These are phyloP conservation scores for Thuidium tamariscinum DNA, from an alignment of 225 moss, liverwort and hornwort species.

Conservation along the genomic window DNA sequence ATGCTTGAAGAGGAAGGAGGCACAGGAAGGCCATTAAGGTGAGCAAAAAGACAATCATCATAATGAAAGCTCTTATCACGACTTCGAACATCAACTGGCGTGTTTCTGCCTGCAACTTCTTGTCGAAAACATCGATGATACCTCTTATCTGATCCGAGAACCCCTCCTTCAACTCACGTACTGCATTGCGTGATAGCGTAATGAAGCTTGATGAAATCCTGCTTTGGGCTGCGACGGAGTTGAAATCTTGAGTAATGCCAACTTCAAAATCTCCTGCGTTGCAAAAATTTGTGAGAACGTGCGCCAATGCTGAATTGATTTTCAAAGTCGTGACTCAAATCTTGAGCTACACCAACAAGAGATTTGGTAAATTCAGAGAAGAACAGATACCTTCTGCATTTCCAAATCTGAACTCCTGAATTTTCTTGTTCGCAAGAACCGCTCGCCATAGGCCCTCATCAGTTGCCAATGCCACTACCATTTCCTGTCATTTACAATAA, in stretches of 20 bases:
- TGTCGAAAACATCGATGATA: conserved; percentile 32
- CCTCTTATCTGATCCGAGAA: conserved; percentile 32
- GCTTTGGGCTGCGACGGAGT: background rate
- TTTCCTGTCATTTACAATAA: conserved; percentile 24
- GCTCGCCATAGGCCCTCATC: conserved; percentile 79
- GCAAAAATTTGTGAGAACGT: background rate
- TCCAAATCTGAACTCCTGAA: conserved; percentile 65
- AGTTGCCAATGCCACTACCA: conserved; percentile 74
- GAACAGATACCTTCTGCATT: conserved; percentile 21
- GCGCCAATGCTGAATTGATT: background rate
- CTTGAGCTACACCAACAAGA: background rate
- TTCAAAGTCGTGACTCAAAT: background rate
- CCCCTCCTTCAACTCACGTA: conserved; percentile 32
- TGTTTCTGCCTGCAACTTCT: conserved; percentile 37
- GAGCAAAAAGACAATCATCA: conserved; percentile 51
- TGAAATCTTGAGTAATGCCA: background rate
- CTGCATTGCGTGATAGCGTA: conserved; percentile 16
- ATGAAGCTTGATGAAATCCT: conserved; percentile 17
- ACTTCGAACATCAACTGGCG: conserved; percentile 16
- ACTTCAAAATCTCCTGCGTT: conserved; percentile 24
- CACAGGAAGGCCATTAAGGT: conserved; percentile 39
- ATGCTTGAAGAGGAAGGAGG: conserved; percentile 38
- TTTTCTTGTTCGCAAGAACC: conserved; percentile 64
- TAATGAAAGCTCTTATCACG: conserved; percentile 37
- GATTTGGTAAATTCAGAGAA: background rate